A percentile compares a stretch with the other conserved stretches of the same genome.
These are phyloP conservation scores for Colletotrichum cuscutae DNA, from an alignment of 2,329 filamentous ascomycete genomes.

Conservation along the genomic window DNA sequence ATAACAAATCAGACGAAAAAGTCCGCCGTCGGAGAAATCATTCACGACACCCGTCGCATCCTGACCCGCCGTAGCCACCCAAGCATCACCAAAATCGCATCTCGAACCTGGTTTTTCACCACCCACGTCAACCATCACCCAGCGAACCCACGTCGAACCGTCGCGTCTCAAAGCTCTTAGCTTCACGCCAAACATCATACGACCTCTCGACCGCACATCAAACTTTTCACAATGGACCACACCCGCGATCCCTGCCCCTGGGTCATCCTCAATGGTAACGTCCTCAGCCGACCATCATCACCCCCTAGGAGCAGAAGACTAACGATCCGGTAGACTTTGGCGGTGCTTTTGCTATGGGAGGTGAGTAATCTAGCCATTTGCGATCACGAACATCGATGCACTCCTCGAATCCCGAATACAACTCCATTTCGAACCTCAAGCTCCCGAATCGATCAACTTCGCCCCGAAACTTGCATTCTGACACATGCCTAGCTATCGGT, in stretches of 20 bases:
- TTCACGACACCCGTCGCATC: constrained; percentile 30
- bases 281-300: not conserved
- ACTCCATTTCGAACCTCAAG: not conserved
- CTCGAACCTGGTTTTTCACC: not conserved
- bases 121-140: not conserved
- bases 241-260: constrained; percentile 96
- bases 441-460: not conserved
- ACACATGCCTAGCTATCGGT: constrained; percentile 63
- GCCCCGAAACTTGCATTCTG: not conserved
- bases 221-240: constrained; percentile 79
- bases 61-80: not conserved
- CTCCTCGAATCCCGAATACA: not conserved
- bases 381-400: constrained; percentile 52
- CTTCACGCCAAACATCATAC: constrained; percentile 4
- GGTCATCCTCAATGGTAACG: constrained; percentile 82
- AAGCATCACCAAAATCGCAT: not conserved
- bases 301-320: not conserved
- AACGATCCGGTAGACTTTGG: constrained; percentile 74
- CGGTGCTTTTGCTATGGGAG: constrained; percentile 96
- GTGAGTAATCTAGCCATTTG: not conserved
- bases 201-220: constrained; percentile 19
- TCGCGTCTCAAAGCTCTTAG: not conserved
- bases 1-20: constrained; percentile 6
- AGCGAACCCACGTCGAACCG: not conserved
- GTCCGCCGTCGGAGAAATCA: constrained; percentile 12